A percentile compares a stretch with the other conserved stretches of the same genome.
Conservation (phyloP, 495 filamentous ascomycete genomes). For the Penicillium bialowiezense region DNA sequence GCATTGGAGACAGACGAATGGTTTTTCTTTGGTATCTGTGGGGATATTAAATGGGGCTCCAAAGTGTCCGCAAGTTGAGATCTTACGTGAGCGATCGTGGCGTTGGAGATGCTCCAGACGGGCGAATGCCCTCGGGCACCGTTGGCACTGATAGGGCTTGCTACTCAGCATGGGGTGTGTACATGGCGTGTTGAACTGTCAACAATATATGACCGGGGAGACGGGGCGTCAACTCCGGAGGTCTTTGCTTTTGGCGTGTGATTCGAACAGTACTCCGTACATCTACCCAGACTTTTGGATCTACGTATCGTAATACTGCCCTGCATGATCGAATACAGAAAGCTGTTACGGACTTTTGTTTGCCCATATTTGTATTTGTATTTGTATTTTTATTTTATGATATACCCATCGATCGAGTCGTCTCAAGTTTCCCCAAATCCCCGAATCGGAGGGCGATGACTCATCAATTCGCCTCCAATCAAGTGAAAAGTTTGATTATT, state of each 20-base stretch:
- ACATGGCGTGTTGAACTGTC: not conserved
- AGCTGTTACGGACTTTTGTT: no score
- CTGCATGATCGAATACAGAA: no score
- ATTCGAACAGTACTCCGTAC: no score
- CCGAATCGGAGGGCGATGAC: not conserved
- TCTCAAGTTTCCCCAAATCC: not conserved
- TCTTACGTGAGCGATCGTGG: slow-evolving; percentile 43
- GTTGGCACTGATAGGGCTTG: slow-evolving; percentile 37
- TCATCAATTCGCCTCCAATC: not conserved
- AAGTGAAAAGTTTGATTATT: no score
- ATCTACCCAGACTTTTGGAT: no score
- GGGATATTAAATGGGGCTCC: slow-evolving; percentile 12
- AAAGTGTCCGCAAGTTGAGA: not conserved
- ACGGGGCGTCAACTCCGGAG: not conserved
- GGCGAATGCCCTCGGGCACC: slow-evolving; percentile 36
- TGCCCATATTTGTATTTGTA: no score
- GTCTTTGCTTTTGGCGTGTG: not conserved
- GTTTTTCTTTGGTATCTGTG: slow-evolving; percentile 45
- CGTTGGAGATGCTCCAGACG: slow-evolving; percentile 44
- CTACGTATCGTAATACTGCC: no score
- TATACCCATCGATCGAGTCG: no score
- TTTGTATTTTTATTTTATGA: no score
- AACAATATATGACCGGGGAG: not conserved
- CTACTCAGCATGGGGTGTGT: slow-evolving; percentile 11
- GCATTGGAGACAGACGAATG: slow-evolving; percentile 35